A percentile compares a stretch with the other conserved stretches of the same genome.
phyloP scores from a whole-genome alignment of 441 rosid genomes.

The Pelargonium australe region DNA sequence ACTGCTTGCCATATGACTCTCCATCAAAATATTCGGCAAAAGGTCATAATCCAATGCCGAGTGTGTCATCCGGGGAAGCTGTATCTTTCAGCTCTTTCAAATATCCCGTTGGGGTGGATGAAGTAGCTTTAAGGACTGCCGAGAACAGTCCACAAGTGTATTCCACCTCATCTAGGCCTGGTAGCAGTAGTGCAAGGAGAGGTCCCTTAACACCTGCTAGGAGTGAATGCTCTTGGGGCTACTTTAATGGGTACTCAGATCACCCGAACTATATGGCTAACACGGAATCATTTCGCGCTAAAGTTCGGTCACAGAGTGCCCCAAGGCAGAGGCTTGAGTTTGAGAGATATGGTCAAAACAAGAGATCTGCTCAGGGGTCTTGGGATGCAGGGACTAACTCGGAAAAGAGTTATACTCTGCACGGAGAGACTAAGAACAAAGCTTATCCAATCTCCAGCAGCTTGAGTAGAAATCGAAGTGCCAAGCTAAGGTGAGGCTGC shows the following conservation, averaged over 20 bases:
- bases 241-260: slow-evolving; percentile 34
- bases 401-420: slow-evolving; percentile 33
- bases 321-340: slow-evolving; percentile 62
- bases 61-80: slow-evolving; percentile 28
- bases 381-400: slow-evolving; percentile 36
- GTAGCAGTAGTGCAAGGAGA: slow-evolving; percentile 49
- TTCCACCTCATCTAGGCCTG: slow-evolving; percentile 40
- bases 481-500: slow-evolving; percentile 31
- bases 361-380: slow-evolving; percentile 35
- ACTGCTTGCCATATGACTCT: slow-evolving; percentile 22
- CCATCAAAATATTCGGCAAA: slow-evolving; percentile 38
- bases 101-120: slow-evolving; percentile 19
- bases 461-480: slow-evolving; percentile 28
- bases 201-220: slow-evolving; percentile 51
- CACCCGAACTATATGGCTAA: slow-evolving; percentile 71
- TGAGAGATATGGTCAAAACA: slow-evolving; percentile 27
- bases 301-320: slow-evolving; percentile 65
- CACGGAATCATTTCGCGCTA: slow-evolving; percentile 66
- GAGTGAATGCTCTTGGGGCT: slow-evolving; percentile 53
- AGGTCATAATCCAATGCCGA: slow-evolving; percentile 34
- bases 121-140: slow-evolving; percentile 26
- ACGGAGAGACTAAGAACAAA: slow-evolving; percentile 25
- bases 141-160: slow-evolving; percentile 46
- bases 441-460: slow-evolving; percentile 26
- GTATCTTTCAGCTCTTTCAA: slow-evolving; percentile 23